Evolutionary conservation across 2,329 filamentous ascomycete species (phyloP), one percentile per base, ranked within the genome.

Genomic region (Aureobasidium sp.): DNA sequence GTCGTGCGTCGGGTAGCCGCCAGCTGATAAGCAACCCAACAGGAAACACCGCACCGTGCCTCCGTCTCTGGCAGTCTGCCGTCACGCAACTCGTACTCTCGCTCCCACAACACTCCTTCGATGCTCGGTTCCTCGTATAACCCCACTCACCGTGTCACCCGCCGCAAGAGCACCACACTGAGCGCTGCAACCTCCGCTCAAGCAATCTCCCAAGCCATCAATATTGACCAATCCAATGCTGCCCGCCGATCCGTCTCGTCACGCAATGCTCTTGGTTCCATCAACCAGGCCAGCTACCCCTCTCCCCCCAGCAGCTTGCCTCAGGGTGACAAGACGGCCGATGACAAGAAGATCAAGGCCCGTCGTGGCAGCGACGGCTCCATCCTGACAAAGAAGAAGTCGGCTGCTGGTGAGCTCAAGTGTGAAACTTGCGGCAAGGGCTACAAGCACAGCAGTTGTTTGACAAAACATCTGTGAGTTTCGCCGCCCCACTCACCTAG

Each of bases 371-470:
- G 92, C 73, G 93, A 97, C 73, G 92, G 91, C 64, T 89, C 93
- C 67, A 85, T 88, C 68, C 80, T 93, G 64, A 79, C 81, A 69
- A 86, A 88, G 67, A 89, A 93, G 79, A 92, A 90, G 78, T 83
- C 84, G 75, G 88, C 84, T 77, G 84, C 86, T 70, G 85, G 86
- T 70, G 93, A 97, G 75, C 84, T 99, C 73, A 90, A 89, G 76
- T 99, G 94, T 80, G 90, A 96, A 74, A 93, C 92, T 77, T 99
- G 94, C 81, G 93, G 93, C 76, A 99, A 99, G 83, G 91, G 91
- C 78, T 99, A 99, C 85, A 99, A 99, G 86, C 94, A 99, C 83
- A 95, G 92, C 85, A 97, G 94, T 81, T 99, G 94, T 85, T 85
- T 99, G 81, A 95, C 90, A 75, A 99, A 97, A 85, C 94, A 99